Percentiles rank a stretch among this genome's conserved stretches.
These are phyloP conservation scores for Lipomyces anomalus DNA, from an alignment of 805 yeast species.

Conservation along the genomic window DNA sequence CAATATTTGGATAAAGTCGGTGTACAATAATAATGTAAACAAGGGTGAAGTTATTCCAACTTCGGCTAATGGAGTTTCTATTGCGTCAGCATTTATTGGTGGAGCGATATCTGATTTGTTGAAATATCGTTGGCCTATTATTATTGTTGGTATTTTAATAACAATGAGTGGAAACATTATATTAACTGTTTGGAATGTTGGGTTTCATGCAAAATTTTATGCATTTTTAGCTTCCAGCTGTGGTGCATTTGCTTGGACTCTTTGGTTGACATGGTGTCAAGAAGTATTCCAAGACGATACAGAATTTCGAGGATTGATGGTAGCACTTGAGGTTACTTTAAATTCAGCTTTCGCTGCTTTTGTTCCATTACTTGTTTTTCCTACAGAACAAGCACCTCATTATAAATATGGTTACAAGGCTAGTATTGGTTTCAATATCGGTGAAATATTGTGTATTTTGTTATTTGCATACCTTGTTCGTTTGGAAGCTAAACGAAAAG, in stretches of 20 bases:
- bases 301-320: constrained; percentile 29
- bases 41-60: constrained; percentile 34
- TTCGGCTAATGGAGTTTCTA: constrained; percentile 32
- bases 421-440: constrained; percentile 22
- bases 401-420: constrained; percentile 35
- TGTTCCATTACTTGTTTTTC: constrained; percentile 35
- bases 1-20: constrained; percentile 31
- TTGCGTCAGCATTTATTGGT: constrained; percentile 29
- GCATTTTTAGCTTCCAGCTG: constrained; percentile 13
- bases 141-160: constrained; percentile 5
- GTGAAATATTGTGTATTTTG: constrained; percentile 12
- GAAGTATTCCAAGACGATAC: constrained; percentile 29
- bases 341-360: constrained; percentile 35
- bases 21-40: constrained; percentile 28
- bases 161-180: constrained; percentile 10
- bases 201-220: constrained; percentile 6
- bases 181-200: constrained; percentile 18
- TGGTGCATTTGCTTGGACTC: constrained; percentile 10
- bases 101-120: constrained; percentile 31
- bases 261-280: constrained; percentile 24
- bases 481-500: constrained; percentile 12
- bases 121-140: constrained; percentile 29
- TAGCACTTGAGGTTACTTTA: constrained; percentile 34
- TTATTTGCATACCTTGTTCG: constrained; percentile 15
- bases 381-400: constrained; percentile 35